phyloP scores from a whole-genome alignment of 345 rosid species.

The Cardamine chenopodiifolia region DNA sequence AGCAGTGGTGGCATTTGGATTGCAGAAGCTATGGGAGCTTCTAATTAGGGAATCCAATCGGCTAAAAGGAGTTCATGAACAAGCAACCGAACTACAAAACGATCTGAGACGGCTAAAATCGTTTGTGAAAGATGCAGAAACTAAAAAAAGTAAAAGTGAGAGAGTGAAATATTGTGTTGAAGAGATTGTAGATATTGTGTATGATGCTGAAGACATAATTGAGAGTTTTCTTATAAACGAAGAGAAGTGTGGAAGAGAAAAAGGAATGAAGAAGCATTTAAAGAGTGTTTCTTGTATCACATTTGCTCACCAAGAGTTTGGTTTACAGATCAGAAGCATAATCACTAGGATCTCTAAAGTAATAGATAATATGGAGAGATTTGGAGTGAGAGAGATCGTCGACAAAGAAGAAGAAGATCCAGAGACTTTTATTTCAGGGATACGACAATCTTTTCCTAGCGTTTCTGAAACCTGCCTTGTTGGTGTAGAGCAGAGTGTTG shows the following conservation, averaged over 20 bases:
- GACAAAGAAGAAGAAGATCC: neutral
- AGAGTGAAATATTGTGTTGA: neutral
- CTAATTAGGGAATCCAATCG: neutral
- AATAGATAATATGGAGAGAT: constrained; percentile 19
- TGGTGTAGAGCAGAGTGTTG: constrained; percentile 21
- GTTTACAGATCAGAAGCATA: constrained; percentile 15
- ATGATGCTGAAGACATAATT: neutral
- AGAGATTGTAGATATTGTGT: neutral
- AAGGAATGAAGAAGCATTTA: constrained; percentile 14
- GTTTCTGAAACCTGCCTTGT: constrained; percentile 13
- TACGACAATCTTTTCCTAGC: constrained; percentile 21
- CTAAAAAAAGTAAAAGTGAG: neutral
- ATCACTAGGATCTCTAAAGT: constrained; percentile 26
- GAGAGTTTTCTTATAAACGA: constrained; percentile 18
- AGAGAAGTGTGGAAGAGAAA: neutral
- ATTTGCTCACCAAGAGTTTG: neutral
- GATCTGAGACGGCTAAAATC: neutral
- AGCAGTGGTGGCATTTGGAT: neutral
- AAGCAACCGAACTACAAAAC: neutral
- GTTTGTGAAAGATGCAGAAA: constrained; percentile 10
- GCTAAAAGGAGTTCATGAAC: neutral
- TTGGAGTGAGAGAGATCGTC: constrained; percentile 21
- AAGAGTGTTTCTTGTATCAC: constrained; percentile 18
- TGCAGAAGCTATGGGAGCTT: neutral
- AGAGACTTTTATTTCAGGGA: neutral